Base-by-base conservation (phyloP, 495 filamentous ascomycete species). In the Aspergillus hancockii region DNA sequence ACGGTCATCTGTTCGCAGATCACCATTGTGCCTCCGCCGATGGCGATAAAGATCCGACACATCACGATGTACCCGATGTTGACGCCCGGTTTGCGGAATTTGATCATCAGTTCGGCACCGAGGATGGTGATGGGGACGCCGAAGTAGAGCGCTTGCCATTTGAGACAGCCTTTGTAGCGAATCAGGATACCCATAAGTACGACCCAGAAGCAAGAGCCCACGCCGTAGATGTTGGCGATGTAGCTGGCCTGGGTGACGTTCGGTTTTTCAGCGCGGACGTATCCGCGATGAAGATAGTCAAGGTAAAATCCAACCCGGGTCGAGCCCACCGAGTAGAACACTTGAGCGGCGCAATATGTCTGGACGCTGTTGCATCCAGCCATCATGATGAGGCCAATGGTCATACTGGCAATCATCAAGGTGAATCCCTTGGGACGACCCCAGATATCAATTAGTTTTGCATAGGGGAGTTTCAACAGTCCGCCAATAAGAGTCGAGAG, bases 21-120 rank as follows among this genome's bases (percentile, higher is more conserved):
- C 53, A 90, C 68, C 12, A 86, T 67, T 2, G 79, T 83, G 19
- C 84, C 83, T 13, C 85, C 87, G 12, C 79, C 77, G 38, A 92
- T 78, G 34, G 86, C 83, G 58, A 91, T 87, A 72, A 90, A 84
- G 63, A 92, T 88, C 67, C 91, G 86, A 64, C 81, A 86, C 83
- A 90, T 88, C 70, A 89, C 75, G 52, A 92, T 75, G 67, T 86
- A 89, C 25, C 86, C 88, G 32, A 90, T 72, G 52, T 76, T 64
- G 30, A 71, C 71, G 54, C 78, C 73, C 45, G 83, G 76, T 28
- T 83, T 78, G 32, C 88, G 85, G 79, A 90, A 90, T 57, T 74
- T 80, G 63, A 79, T 89, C 82, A 90, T 83, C 49, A 89, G 81
- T 10, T 86, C 82, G 12, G 60, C 63, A 8, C 68, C 81, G 18